Percentiles rank a stretch among this genome's conserved stretches.
Evolutionary conservation across 805 yeast species (phyloP).

Genomic region (Schwanniomyces polymorphus): DNA sequence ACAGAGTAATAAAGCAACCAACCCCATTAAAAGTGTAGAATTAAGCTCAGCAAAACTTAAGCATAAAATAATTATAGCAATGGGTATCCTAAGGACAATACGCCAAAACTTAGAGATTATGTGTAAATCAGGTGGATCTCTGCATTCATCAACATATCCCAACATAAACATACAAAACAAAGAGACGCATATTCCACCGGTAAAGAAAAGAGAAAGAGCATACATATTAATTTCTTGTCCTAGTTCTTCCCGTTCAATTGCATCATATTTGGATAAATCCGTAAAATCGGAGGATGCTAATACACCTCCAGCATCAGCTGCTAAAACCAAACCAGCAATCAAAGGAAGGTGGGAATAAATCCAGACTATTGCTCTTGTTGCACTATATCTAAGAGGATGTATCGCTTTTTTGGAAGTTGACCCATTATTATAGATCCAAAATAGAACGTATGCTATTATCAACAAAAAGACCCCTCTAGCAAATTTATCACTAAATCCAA

Average conservation of each 20-base stretch:
- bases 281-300: slow-evolving; percentile 29
- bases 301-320: slow-evolving; percentile 62
- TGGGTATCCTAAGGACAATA: slow-evolving; percentile 40
- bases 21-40: slow-evolving; percentile 42
- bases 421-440: slow-evolving; percentile 57
- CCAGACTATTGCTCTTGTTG: slow-evolving; percentile 46
- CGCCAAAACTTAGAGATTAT: slow-evolving; percentile 35
- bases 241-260: slow-evolving; percentile 4
- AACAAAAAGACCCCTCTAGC: slow-evolving; percentile 51
- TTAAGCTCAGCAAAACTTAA: slow-evolving; percentile 45
- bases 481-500: slow-evolving; percentile 43
- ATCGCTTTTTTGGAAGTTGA: slow-evolving; percentile 49
- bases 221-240: slow-evolving; percentile 31
- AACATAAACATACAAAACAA: slow-evolving; percentile 37
- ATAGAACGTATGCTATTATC: slow-evolving; percentile 46
- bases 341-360: slow-evolving; percentile 50
- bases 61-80: slow-evolving; percentile 38
- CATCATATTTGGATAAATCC: slow-evolving; percentile 2
- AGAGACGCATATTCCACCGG: slow-evolving; percentile 53
- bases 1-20: slow-evolving; percentile 34
- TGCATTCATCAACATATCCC: slow-evolving; percentile 45
- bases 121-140: slow-evolving; percentile 36
- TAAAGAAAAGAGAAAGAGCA: slow-evolving; percentile 50
- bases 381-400: slow-evolving; percentile 55
- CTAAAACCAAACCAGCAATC: slow-evolving; percentile 50